phyloP scores from a whole-genome alignment of 495 filamentous ascomycete species.

The Tetracladium setigerum region DNA sequence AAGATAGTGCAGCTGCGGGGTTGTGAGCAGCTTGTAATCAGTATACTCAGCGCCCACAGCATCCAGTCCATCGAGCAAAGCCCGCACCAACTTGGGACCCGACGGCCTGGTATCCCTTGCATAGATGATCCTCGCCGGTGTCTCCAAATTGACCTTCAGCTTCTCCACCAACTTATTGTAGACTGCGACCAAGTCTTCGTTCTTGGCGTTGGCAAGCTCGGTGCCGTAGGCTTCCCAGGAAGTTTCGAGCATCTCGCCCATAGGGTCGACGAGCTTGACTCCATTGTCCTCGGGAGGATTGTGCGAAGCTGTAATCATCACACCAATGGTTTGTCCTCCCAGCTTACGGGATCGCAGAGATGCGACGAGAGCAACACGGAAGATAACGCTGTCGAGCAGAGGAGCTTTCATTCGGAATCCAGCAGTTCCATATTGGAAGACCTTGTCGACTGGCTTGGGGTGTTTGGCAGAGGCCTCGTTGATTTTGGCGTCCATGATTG shows the following conservation, averaged over 20 bases:
- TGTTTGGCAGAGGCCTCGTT: constrained; percentile 56
- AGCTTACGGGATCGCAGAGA: constrained; percentile 86
- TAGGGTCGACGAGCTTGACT: constrained; percentile 95
- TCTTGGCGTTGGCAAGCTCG: constrained; percentile 73
- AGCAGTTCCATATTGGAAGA: constrained; percentile 92
- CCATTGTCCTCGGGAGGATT: constrained; percentile 97
- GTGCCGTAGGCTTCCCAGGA: constrained; percentile 91
- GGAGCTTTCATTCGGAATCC: constrained; percentile 58
- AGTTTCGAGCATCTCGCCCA: constrained; percentile 95
- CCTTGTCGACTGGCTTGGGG: constrained; percentile 56
- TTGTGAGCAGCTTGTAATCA: constrained; percentile 85
- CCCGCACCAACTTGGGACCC: constrained; percentile 70
- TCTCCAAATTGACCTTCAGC: constrained; percentile 64
- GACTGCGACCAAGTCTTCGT: constrained; percentile 63
- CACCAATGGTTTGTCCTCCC: constrained; percentile 82
- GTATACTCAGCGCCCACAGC: constrained; percentile 63
- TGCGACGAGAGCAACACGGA: constrained; percentile 82
- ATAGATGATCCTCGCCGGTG: constrained; percentile 73
- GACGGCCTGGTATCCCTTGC: constrained; percentile 91
- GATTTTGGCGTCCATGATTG: constrained; percentile 33
- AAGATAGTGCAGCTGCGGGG: constrained; percentile 93
- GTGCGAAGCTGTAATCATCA: constrained; percentile 99
- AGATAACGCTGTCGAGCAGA: constrained; percentile 82
- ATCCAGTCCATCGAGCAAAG: constrained; percentile 69
- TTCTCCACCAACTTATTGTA: constrained; percentile 66